phyloP scores from a whole-genome alignment of 306 rosid species.

The Calophaca sinica region DNA sequence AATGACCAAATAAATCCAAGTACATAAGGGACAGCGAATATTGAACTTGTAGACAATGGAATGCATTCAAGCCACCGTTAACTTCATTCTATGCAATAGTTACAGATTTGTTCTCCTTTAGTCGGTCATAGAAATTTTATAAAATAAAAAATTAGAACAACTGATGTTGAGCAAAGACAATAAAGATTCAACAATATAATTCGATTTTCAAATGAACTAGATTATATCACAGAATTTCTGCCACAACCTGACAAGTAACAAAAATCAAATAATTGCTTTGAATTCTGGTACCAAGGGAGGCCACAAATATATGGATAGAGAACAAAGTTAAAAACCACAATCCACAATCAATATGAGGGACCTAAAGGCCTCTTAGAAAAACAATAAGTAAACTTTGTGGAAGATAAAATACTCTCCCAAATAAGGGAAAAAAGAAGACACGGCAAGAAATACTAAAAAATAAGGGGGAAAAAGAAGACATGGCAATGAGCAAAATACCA shows the following conservation, averaged over 20 bases:
- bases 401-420: not conserved
- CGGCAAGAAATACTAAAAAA: not conserved
- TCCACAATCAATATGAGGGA: constrained; percentile 1
- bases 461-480: not conserved
- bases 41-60: constrained; percentile 25
- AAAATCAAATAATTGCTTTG: constrained; percentile 20
- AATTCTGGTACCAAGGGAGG: constrained; percentile 18
- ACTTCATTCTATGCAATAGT: constrained; percentile 21
- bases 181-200: constrained; percentile 16
- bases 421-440: not conserved
- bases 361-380: not conserved
- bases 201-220: constrained; percentile 15
- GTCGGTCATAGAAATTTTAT: constrained; percentile 29
- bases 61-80: constrained; percentile 20
- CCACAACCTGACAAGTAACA: constrained; percentile 6
- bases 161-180: constrained; percentile 33
- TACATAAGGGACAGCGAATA: constrained; percentile 13
- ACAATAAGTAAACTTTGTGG: not conserved
- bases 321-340: constrained; percentile 10
- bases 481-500: constrained; percentile 34
- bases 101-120: constrained; percentile 29
- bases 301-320: not conserved
- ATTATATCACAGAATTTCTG: constrained; percentile 33
- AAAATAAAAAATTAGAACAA: constrained; percentile 7
- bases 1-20: constrained; percentile 31